Evolutionary conservation across 2,329 filamentous ascomycete genomes (phyloP).

Genomic region (Penicillium sp.): DNA sequence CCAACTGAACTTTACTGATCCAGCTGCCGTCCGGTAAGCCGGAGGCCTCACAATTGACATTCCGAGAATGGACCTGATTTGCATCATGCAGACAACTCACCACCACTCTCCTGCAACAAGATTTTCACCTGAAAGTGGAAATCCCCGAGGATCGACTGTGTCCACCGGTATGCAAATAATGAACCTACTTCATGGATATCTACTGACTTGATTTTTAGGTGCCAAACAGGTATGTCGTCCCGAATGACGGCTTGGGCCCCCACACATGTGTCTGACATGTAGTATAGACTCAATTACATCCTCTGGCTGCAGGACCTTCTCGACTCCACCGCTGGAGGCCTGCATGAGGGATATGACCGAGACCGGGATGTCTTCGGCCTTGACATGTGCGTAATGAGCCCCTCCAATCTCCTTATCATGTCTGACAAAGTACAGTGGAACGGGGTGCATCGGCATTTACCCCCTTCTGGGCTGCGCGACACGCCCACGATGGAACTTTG

Average conservation of each 20-base stretch:
- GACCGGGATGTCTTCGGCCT: constrained; percentile 65
- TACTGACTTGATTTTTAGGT: constrained; percentile 33
- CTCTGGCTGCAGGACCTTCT: constrained; percentile 82
- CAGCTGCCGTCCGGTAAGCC: constrained; percentile 68
- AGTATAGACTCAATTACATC: constrained; percentile 75
- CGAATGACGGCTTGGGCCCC: not conserved
- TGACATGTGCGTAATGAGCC: constrained; percentile 59
- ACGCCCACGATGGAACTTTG: constrained; percentile 68
- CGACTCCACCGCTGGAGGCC: constrained; percentile 61
- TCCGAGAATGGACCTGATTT: constrained; percentile 11
- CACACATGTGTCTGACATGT: constrained; percentile 14
- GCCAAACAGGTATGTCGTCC: constrained; percentile 45
- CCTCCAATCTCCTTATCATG: not conserved
- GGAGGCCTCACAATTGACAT: not conserved
- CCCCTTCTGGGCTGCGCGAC: constrained; percentile 73
- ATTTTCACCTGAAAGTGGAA: constrained; percentile 71
- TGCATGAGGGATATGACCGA: constrained; percentile 53
- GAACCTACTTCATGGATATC: not conserved
- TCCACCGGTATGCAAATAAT: constrained; percentile 63
- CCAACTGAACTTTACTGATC: constrained; percentile 77
- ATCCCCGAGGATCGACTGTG: constrained; percentile 79
- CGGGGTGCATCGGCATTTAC: constrained; percentile 89
- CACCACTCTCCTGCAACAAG: constrained; percentile 69
- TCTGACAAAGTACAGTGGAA: constrained; percentile 57
- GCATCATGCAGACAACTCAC: constrained; percentile 60